Evolutionary conservation across 176 grass and related monocot species (phyloP).

Genomic region (Bothriochloa decipiens): DNA sequence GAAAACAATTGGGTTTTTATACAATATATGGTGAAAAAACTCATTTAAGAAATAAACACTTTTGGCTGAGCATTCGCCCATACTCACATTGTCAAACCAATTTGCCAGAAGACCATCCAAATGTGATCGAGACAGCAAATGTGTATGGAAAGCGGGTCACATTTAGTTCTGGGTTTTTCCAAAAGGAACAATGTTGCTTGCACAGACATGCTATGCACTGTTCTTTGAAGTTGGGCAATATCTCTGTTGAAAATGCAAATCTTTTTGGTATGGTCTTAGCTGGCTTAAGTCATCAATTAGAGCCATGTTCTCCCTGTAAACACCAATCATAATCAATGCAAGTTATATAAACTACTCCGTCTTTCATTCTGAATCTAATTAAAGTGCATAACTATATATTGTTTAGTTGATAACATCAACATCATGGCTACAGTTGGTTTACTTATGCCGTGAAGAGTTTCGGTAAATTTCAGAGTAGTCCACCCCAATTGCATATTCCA

Average conservation of each 20-base stretch:
- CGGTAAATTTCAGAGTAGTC: constrained; percentile 75
- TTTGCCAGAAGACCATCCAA: constrained; percentile 86
- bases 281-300: constrained; percentile 64
- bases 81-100: constrained; percentile 79
- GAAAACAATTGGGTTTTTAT: background rate
- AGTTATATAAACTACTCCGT: no score
- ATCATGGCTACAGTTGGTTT: background rate
- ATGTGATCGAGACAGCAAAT: constrained; percentile 64
- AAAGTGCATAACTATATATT: background rate
- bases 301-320: constrained; percentile 64
- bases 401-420: background rate
- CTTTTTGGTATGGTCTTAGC: constrained; percentile 15
- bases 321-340: no score
- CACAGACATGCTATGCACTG: constrained; percentile 79
- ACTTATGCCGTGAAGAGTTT: constrained; percentile 38
- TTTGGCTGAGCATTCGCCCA: no score
- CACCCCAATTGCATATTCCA: constrained; percentile 62
- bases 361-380: background rate
- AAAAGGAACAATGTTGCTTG: constrained; percentile 81
- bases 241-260: constrained; percentile 62
- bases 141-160: constrained; percentile 73
- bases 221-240: constrained; percentile 61
- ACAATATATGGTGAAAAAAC: background rate
- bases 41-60: background rate
- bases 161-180: constrained; percentile 95